Base-by-base conservation (phyloP, 75 land plant genomes). In the Cryptomeria japonica region DNA sequence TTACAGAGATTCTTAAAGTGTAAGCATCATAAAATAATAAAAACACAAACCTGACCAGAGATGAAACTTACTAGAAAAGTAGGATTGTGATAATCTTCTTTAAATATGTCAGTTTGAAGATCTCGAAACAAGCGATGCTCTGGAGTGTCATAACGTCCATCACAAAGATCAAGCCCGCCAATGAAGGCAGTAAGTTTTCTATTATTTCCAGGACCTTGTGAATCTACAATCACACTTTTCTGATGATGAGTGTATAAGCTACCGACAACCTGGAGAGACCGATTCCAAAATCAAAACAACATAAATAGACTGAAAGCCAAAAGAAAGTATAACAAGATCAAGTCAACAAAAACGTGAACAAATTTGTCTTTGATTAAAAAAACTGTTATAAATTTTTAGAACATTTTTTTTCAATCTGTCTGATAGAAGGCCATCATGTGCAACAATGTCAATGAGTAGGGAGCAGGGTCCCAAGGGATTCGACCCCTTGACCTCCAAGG, bases 141-240 rank as follows among this genome's bases (percentile, higher is more conserved):
- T 38, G 98, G 98, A 79, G 99, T 96, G 88, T 97, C 98, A 91
- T 95, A 97, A 38, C 98, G 98, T 41, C 99, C 99, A 92, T 96
- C 96, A 90, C 96, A 95, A 18, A 97, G 93, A 91, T 97, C 99
- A 80, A 97, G 92, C 42, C 99, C 98, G 19, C 99, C 98, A 55
- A 96, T 58, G 85, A 97, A 97, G n/a, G 99, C 92, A 83, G 96
- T 92, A 46, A 97, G 88, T 86, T 93, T 95, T 85, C 98, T 64
- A 32, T 94, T 93, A 85, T 94, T 94, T 85, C 93, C 93, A 76
- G 87, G 85, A 47, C 93, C 96, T 92, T 96, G 96, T 37, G 96
- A 91, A 88, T 97, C 99, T 55, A 95, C 94, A 58, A 97, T 87
- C 44, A 96, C 94, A 87, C 92, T 89, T 90, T 97, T 97, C 91